Base-by-base conservation (phyloP, 768 basidiomycete genomes). In the Trametes coccinea region DNA sequence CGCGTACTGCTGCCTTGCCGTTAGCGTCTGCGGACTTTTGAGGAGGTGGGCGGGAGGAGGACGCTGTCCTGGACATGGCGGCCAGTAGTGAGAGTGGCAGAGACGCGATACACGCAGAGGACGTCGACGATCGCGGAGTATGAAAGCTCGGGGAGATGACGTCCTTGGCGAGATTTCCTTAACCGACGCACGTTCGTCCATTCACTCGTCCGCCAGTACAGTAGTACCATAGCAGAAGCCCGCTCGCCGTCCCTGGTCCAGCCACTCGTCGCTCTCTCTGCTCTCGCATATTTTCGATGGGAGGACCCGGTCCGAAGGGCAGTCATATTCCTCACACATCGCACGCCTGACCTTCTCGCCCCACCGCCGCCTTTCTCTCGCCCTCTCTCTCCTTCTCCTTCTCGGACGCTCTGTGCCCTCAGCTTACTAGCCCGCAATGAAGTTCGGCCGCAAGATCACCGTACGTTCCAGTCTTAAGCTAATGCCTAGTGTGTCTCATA, bases 391-490 rank as follows among this genome's bases (percentile, higher is more conserved):
- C 31, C 49, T 41, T 53, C 8, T 1, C 39, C 30, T n/a, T 17
- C 45, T n/a, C 39, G 22, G 22, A 22, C 22, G 22, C 1, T 22
- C 22, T 22, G 22, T 22, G 22, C 22, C 22, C 22, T 22, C 22
- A n/a, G n/a, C n/a, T n/a, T n/a, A n/a, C n/a, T n/a, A n/a, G 8
- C 41, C 33, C 46, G 48, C 62, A 60, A 92, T 92, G 90, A 92
- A 92, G 79, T 92, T 92, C 70, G 90, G 90, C 22, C 80, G 82
- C 55, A 91, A 89, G 74, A 92, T 92, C 61, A 84, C 79, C 62
- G 88, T 87, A 63, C 27, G 84, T 72, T 27, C 60, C 22, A 22
- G 22, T 22, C 22, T 22, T 22, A 22, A 22, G 1, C 22, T 22
- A 22, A 22, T 22, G 22, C 22, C 22, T 22, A 22, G 22, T 22